Conservation (phyloP, 176 grass and related monocot genomes). For the Avena atlantica region DNA sequence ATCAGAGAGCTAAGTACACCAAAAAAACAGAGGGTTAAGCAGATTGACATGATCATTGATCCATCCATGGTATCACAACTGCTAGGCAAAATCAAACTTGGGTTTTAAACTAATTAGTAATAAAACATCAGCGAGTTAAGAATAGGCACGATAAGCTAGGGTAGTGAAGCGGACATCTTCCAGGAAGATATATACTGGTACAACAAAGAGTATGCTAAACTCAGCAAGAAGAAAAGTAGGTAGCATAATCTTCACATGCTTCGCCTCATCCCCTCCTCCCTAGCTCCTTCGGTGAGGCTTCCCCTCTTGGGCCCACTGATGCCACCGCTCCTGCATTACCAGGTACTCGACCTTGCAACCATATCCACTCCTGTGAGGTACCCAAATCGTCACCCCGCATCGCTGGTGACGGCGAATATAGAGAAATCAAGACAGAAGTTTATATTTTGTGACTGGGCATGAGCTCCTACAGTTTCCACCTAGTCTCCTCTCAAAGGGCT, state of each 20-base stretch:
- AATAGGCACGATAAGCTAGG: not conserved
- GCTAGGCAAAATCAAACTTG: not conserved
- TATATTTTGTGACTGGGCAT: not conserved
- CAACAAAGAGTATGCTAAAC: not conserved
- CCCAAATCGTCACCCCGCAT: not conserved
- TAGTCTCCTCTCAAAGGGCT: not conserved
- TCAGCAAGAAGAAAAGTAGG: slow-evolving; percentile 24
- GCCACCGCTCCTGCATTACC: not conserved
- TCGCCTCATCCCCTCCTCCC: not conserved
- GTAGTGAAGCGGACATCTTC: not conserved
- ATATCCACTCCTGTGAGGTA: not conserved
- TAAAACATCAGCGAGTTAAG: not conserved
- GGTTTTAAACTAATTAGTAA: not conserved
- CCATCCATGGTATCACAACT: not conserved
- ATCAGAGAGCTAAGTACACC: not conserved
- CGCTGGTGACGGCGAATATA: not conserved
- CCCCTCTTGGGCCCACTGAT: not conserved
- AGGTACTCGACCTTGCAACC: not conserved
- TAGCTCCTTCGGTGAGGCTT: not conserved
- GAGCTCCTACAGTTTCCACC: not conserved
- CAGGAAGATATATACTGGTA: not conserved
- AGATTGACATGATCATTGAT: not conserved
- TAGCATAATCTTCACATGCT: not conserved
- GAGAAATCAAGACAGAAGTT: not conserved
- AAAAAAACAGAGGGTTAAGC: not conserved